Conservation (phyloP, 176 grass and related monocot species). For the Sorghum bicolor region DNA sequence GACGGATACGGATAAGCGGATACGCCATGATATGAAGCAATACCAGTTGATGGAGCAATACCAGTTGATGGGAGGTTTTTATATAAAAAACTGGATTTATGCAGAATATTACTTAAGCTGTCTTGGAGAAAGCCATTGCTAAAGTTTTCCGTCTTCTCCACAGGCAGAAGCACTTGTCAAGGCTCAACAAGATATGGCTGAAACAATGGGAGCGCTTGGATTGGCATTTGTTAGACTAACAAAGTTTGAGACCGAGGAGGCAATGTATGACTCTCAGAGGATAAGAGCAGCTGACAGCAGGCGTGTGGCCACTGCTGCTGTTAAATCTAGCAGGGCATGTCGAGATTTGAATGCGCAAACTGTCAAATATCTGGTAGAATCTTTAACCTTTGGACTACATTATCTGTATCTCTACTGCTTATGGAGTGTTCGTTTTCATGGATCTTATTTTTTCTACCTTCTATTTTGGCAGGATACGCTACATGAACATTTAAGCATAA, state of each 20-base stretch:
- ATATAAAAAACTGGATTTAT: background rate
- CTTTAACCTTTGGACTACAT: background rate
- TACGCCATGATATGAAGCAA: no score
- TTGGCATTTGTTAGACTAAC: conserved; percentile 92
- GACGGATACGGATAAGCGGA: no score
- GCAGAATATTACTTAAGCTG: background rate
- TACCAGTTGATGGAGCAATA: no score
- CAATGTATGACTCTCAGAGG: conserved; percentile 73
- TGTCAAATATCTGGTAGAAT: conserved; percentile 86
- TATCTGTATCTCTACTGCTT: conserved; percentile 7
- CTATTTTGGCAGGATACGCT: conserved; percentile 71
- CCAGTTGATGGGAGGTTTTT: background rate
- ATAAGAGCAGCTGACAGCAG: conserved; percentile 79
- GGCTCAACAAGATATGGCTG: conserved; percentile 95
- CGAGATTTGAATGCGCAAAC: conserved; percentile 97
- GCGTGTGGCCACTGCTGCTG: conserved; percentile 80
- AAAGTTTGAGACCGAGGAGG: conserved; percentile 89
- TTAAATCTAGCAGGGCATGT: conserved; percentile 92
- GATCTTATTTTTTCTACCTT: background rate
- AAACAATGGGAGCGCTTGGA: conserved; percentile 95
- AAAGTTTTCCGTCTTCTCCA: conserved; percentile 11
- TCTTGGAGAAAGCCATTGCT: background rate
- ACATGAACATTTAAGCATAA: conserved; percentile 91
- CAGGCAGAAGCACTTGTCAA: conserved; percentile 94
- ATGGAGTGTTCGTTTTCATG: conserved; percentile 10